Evolutionary conservation across 148 eudicot genomes (phyloP), one percentile per base, ranked within the genome.

Genomic region (Tetragonia tetragonoides): DNA sequence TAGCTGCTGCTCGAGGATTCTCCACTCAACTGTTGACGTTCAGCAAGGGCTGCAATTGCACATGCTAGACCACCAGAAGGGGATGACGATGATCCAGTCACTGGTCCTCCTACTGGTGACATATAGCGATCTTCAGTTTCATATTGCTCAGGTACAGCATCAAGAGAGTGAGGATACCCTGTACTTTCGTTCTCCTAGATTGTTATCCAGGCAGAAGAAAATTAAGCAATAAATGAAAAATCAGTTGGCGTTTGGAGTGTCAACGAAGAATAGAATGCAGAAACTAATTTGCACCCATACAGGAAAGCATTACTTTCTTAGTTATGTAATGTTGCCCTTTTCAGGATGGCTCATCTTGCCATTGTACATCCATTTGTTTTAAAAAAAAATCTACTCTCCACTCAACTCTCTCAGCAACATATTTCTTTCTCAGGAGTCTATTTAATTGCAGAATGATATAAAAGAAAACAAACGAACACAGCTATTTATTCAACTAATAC

Each of bases 31-130:
- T 91, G 97, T 77, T 90, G 99, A n/a, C 90, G 93, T 81, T 95
- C 97, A 10, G 96, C 97, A 56, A 95, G 90, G 75, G 99, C 91
- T n/a, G 99, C 94, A 66, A 95, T 88, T 37, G 99, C 94, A 79
- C 97, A 91, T 9, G 99, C 99, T 39, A 95, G 97, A 56, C 97
- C 97, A 62, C 97, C 92, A 44, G 97, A 93, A 37, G 97, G 99
- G n/a, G 95, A 89, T 23, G 95, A 90, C 3, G 93, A 87, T 77
- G 97, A 87, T 59, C 81, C 88, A 28, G 83, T 79, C 20, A 62
- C 56, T 9, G 86, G 83, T n/a, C 81, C 80, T 73, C 82, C 72
- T 70, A 75, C 75, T 51, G 78, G 85, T 68, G 88, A 84, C 44
- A 72, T 78, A 82, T 70, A 70, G 54, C 66, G 85, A 73, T 83